These are phyloP conservation scores for Penicillium sp. DNA, from an alignment of 2,329 filamentous ascomycete species.

Conservation along the genomic window DNA sequence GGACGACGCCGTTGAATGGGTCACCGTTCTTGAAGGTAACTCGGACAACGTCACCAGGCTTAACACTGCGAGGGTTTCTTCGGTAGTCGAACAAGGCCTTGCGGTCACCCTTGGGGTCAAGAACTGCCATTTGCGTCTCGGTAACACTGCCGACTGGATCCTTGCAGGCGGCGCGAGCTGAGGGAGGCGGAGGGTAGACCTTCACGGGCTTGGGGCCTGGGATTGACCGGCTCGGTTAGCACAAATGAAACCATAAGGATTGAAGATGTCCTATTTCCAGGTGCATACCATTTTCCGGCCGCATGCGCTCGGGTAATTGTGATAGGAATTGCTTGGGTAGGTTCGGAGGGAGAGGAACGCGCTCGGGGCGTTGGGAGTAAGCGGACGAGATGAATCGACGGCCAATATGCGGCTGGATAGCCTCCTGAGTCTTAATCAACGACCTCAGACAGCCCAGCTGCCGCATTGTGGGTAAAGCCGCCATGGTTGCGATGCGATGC, in stretches of 20 bases:
- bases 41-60: constrained; percentile 87
- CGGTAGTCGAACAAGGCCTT: constrained; percentile 76
- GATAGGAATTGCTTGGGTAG: constrained; percentile 48
- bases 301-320: constrained; percentile 45
- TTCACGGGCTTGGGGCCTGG: constrained; percentile 55
- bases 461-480: constrained; percentile 63
- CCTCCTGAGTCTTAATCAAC: constrained; percentile 57
- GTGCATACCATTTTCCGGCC: constrained; percentile 42
- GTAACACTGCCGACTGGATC: constrained; percentile 72
- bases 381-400: constrained; percentile 57
- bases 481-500: constrained; percentile 60
- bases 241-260: not conserved
- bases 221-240: not conserved
- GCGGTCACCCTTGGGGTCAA: constrained; percentile 85
- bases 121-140: constrained; percentile 68
- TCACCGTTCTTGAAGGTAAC: constrained; percentile 84
- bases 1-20: constrained; percentile 84
- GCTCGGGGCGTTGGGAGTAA: constrained; percentile 49
- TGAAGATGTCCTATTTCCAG: not conserved
- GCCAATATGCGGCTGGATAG: constrained; percentile 54
- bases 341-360: constrained; percentile 45
- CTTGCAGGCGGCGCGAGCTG: constrained; percentile 43
- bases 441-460: constrained; percentile 73
- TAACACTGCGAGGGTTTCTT: constrained; percentile 75
- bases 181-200: constrained; percentile 55